Evolutionary conservation across 352 stramenopile species (phyloP), one percentile per base, ranked within the genome.

Genomic region (Globisporangium canariense): DNA sequence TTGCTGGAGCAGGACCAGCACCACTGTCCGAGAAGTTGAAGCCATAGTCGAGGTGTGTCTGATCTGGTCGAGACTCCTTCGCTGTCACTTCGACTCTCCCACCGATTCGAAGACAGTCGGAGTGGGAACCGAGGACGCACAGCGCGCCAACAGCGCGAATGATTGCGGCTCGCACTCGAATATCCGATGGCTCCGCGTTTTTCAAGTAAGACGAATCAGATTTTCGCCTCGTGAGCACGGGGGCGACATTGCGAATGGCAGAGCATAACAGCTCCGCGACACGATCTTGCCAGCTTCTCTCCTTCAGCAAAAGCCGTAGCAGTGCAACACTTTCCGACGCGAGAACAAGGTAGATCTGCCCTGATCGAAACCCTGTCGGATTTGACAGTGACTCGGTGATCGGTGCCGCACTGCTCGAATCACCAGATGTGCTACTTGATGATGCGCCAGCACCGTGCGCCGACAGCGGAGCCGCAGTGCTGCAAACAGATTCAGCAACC

Each of bases 401-500:
- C 4, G 65, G 60, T 18, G 76, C 66, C 0, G 67, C 58, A 13
- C 45, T 68, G 9, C 65, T 71, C 53, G 65, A 54, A 36, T 78
- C 75, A 2, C 64, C 43, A 28, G 65, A 57, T 36, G 56, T 41
- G 22, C 55, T 73, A 34, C 59, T 80, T 20, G 71, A 64, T 16
- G 75, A 67, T 16, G 83, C 71, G 52, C 74, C 86, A 7, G 88
- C 66, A n/a, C 76, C 66, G 38, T 88, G 77, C 7, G 76, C 81
- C 20, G 79, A 64, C 68, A 91, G 73, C 10, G 86, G 81, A 46
- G 86, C 78, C 20, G 80, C 79, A 10, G 83, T 91, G 45, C 83
- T 93, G 62, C 83, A 94, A 18, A 96, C 79, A 0, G 88, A 93
- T 45, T 96, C 88, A 6, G 88, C 84, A 13, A 96, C 86, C 79